Evolutionary conservation across 1,284 basidiomycete species (phyloP).

Genomic region (Ustilago hordei): DNA sequence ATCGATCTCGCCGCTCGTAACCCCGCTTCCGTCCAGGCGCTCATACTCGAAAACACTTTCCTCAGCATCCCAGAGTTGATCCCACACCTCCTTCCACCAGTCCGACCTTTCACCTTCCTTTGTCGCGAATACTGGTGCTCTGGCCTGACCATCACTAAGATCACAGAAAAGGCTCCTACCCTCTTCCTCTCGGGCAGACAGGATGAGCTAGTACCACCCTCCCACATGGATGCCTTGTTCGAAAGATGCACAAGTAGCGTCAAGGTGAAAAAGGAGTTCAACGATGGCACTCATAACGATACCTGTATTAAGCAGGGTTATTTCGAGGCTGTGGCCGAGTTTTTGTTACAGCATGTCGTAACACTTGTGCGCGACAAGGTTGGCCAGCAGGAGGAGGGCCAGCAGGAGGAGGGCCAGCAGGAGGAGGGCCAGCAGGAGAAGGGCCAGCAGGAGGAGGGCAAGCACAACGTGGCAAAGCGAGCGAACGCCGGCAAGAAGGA

Average conservation of each 20-base stretch:
- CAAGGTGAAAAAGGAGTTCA: slow-evolving; percentile 72
- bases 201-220: slow-evolving; percentile 86
- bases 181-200: slow-evolving; percentile 82
- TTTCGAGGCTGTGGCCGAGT: slow-evolving; percentile 62
- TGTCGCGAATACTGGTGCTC: slow-evolving; percentile 92
- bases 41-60: slow-evolving; percentile 85
- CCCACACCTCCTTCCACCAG: slow-evolving; percentile 82
- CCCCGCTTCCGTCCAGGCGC: slow-evolving; percentile 76
- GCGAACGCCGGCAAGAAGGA: slow-evolving; percentile 9
- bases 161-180: slow-evolving; percentile 81
- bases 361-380: slow-evolving; percentile 15
- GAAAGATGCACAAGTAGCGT: slow-evolving; percentile 73
- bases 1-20: slow-evolving; percentile 88
- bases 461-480: background rate
- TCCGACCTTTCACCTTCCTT: slow-evolving; percentile 82
- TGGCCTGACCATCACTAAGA: slow-evolving; percentile 76
- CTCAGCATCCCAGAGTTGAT: slow-evolving; percentile 66
- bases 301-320: slow-evolving; percentile 65
- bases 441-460: background rate
- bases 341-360: slow-evolving; percentile 53
- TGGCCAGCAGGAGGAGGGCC: background rate
- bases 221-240: slow-evolving; percentile 85
- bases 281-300: slow-evolving; percentile 76
- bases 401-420: background rate
- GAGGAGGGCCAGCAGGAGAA: too few species aligned